Evolutionary conservation across 2,329 filamentous ascomycete species (phyloP).

Genomic region (Curvularia hawaiiensis): DNA sequence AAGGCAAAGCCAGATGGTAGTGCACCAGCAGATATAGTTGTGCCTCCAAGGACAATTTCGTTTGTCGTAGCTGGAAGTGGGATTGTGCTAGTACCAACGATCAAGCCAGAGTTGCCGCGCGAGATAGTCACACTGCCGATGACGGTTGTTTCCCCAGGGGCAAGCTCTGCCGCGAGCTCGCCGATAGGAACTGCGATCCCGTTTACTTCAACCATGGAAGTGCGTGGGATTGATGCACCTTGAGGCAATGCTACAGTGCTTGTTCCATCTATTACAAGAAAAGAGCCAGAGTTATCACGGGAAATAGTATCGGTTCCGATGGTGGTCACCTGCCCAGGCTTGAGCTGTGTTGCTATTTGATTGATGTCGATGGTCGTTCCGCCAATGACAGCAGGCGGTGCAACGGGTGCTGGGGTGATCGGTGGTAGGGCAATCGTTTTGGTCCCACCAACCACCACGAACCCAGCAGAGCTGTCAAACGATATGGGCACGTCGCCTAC

Average conservation of each 20-base stretch:
- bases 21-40: not conserved
- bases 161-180: not conserved
- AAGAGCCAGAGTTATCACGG: not conserved
- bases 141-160: not conserved
- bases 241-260: not conserved
- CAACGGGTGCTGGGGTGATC: not conserved
- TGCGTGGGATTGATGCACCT: not conserved
- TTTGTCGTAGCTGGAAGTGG: not conserved
- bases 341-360: not conserved
- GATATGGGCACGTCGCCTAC: not conserved
- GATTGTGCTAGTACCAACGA: not conserved
- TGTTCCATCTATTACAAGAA: not conserved
- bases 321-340: not conserved
- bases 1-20: slow-evolving; percentile 1
- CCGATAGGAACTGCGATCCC: not conserved
- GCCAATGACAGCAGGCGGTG: not conserved
- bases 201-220: not conserved
- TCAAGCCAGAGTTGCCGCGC: not conserved
- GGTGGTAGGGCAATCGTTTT: not conserved
- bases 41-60: not conserved
- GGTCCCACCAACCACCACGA: not conserved
- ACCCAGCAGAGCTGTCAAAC: not conserved
- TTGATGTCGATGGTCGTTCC: not conserved
- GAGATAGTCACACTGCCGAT: not conserved
- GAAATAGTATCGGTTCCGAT: not conserved